phyloP scores from a whole-genome alignment of 805 yeast species.

The Myxozyma vanderwaltii region DNA sequence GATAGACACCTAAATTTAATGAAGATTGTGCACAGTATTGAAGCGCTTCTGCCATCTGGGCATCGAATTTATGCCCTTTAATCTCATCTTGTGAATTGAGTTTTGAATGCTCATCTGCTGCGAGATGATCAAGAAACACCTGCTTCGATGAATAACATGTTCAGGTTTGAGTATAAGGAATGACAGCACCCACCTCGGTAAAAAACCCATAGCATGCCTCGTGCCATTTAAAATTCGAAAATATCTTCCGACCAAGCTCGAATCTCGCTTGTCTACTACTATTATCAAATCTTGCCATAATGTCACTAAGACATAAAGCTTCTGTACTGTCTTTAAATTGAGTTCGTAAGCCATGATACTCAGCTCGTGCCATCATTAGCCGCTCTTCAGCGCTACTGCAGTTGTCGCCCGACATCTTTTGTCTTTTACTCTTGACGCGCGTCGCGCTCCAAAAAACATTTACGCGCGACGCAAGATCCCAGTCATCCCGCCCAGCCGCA shows the following conservation, averaged over 20 bases:
- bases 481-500: too few relatives aligned
- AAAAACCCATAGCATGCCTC: too few relatives aligned
- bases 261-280: not conserved
- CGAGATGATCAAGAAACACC: too few relatives aligned
- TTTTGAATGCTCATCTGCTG: not conserved
- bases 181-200: too few relatives aligned
- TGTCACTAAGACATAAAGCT: not conserved
- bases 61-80: not conserved
- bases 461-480: too few relatives aligned
- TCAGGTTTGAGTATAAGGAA: too few relatives aligned
- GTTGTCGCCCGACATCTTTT: not conserved
- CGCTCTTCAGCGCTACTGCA: not conserved
- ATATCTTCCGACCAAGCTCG: not conserved
- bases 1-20: not conserved
- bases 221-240: too few relatives aligned
- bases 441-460: too few relatives aligned
- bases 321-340: not conserved
- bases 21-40: not conserved
- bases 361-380: not conserved
- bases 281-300: not conserved
- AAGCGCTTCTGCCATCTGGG: not conserved
- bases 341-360: not conserved
- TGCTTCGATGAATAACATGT: too few relatives aligned
- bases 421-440: too few relatives aligned
- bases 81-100: not conserved